Base-by-base conservation (phyloP, 2,329 filamentous ascomycete species). In the Fusarium sambucinum region DNA sequence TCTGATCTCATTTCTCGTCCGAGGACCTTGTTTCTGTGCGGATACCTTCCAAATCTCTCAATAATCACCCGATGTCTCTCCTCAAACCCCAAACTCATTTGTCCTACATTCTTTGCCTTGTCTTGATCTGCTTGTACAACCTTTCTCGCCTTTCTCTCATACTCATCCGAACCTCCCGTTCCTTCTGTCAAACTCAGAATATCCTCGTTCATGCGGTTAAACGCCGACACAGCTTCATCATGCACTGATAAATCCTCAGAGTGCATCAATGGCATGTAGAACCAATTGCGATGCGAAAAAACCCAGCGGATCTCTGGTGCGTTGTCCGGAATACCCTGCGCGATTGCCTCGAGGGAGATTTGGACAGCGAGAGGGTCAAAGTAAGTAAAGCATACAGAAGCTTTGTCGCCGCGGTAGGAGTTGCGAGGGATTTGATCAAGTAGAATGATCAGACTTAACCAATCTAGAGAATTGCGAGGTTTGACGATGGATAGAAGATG, bases 351-450 rank as follows among this genome's bases (percentile, higher is more conserved):
- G 5, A 73, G 51, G 1, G 82, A 73, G 9, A 89, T 73, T 3
- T 82, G 77, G n/a, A 77, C 76, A 0, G 84, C 81, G 4, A 90
- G 76, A 9, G 81, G 82, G 68, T 90, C 88, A 66, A 88, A 90
- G 67, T 85, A 81, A 2, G 60, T 77, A 71, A 89, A 90, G 13
- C 85, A 76, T 4, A 84, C 42, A 3, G 52, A 65, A 1, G 80
- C 75, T 25, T 86, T 76, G 1, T 79, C 77, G 1, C 80, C 83
- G 16, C 89, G 86, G 77, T 85, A 88, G 66, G 86, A 81, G 72
- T 91, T 90, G 3, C 89, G 84, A 0, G 88, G 81, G 41, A 90
- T 80, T 72, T 91, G 89, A 65, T 91, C 89, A 4, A 91, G 81
- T 3, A 91, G 80, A 3, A 91, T 69, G 7, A 88, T 70, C 0